Percentiles rank a stretch among this genome's conserved stretches.
These are phyloP conservation scores for Aureobasidium sp. DNA, from an alignment of 2,329 filamentous ascomycete genomes.

Conservation along the genomic window DNA sequence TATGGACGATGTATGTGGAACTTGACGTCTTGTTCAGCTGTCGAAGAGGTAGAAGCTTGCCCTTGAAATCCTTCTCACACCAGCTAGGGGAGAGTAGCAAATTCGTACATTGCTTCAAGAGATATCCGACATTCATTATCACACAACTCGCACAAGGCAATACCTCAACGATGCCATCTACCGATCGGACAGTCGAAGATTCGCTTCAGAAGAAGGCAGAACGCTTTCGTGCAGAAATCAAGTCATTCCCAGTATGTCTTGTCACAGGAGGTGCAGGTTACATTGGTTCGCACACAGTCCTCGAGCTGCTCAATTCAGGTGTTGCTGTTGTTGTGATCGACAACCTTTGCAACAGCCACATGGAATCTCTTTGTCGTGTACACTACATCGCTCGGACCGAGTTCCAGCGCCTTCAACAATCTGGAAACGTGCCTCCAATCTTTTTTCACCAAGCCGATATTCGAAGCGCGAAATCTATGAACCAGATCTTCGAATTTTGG, in stretches of 20 bases:
- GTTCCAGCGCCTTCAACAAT: slow-evolving; percentile 30
- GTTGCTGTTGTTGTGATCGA: slow-evolving; percentile 47
- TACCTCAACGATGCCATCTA: neutral
- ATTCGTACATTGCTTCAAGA: no score
- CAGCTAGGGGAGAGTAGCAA: neutral
- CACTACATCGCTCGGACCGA: slow-evolving; percentile 32
- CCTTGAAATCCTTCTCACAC: neutral
- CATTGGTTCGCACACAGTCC: slow-evolving; percentile 50
- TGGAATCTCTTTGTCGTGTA: slow-evolving; percentile 31
- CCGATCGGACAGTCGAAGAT: neutral
- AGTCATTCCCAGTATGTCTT: slow-evolving; percentile 11
- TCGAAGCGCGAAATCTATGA: slow-evolving; percentile 35
- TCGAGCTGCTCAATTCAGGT: slow-evolving; percentile 48
- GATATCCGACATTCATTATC: neutral
- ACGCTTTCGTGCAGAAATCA: slow-evolving; percentile 12
- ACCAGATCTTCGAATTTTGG: slow-evolving; percentile 30
- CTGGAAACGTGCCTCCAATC: slow-evolving; percentile 37
- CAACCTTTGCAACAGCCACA: slow-evolving; percentile 37
- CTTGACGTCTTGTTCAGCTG: neutral
- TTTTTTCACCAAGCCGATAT: slow-evolving; percentile 45
- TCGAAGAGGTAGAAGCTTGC: neutral
- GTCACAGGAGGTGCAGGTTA: slow-evolving; percentile 13
- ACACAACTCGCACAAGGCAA: neutral
- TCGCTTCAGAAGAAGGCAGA: neutral
- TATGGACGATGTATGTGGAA: neutral